Base-by-base conservation (phyloP, 2,329 filamentous ascomycete genomes). In the Aspergillus tubingensis region DNA sequence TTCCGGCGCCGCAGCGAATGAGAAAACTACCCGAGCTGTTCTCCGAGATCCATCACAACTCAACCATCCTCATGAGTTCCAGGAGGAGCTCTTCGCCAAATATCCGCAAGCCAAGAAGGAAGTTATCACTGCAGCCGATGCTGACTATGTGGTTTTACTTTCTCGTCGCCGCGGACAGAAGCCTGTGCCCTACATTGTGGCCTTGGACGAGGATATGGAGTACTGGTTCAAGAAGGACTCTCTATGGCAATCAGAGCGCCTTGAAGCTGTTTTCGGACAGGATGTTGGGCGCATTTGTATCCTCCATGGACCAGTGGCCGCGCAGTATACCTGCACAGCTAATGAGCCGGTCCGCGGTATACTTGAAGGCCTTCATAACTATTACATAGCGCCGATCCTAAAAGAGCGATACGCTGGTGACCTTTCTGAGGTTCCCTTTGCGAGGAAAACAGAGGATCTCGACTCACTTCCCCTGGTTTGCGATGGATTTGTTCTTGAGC, bases 211-310 rank as follows among this genome's bases (percentile, higher is more conserved):
- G 19, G 30, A 21, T 3, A 32, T 57, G 6, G 55, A 43, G 25
- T 43, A 41, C 15, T 58, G 56, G 56, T 58, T 58, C 49, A 58
- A 58, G 19, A 58, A 58, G 21, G 55, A 57, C 13, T 57, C 55
- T 7, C 36, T 57, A 2, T 57, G 55, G 55, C 55, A 57, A n/a
- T 57, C 55, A 11, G 55, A 57, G 21, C 44, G 43, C 15, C 7
- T 57, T 3, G 55, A 51, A 15, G 47, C 55, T 5, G 55, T 57
- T 3, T 1, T 13, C 13, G 55, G 41, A 11, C 47, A 57, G 11
- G 55, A 57, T 30, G 44, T 23, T 5, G 15, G 43, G 5, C 55
- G 55, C 0, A 11, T 57, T 10, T 57, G 55, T 19, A 57, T 57
- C 8, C 38, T 57, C 2, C 55, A 57, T 21, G 55, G 55, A 21